Conservation (phyloP, 2,329 filamentous ascomycete genomes). For the Ustilaginoidea virens region DNA sequence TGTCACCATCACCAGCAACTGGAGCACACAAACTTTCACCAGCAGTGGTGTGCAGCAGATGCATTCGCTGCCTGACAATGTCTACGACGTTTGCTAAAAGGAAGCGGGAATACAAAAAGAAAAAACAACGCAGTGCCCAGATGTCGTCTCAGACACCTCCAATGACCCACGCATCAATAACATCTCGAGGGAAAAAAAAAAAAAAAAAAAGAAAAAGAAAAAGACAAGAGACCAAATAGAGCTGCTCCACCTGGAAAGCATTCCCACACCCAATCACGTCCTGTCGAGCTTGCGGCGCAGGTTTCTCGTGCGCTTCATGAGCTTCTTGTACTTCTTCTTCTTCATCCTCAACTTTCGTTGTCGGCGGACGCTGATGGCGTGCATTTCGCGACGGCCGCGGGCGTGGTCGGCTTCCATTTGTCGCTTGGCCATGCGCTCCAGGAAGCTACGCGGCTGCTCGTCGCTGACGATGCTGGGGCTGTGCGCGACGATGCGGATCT, state of each 20-base stretch:
- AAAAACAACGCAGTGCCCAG: slow-evolving; percentile 2
- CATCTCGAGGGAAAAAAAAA: slow-evolving; percentile 9
- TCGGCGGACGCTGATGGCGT: slow-evolving; percentile 78
- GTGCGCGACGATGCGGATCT: slow-evolving; percentile 45
- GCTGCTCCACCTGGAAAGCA: slow-evolving; percentile 10
- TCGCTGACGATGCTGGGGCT: slow-evolving; percentile 41
- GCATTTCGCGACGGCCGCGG: slow-evolving; percentile 42
- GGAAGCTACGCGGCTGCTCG: slow-evolving; percentile 37
- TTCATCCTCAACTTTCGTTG: slow-evolving; percentile 97
- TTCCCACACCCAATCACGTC: slow-evolving; percentile 24
- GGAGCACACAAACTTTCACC: too few relatives aligned
- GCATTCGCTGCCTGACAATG: too few relatives aligned
- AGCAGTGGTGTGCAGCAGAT: too few relatives aligned
- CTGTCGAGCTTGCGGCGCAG: slow-evolving; percentile 72
- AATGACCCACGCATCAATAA: slow-evolving; percentile 12
- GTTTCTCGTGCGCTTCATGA: slow-evolving; percentile 84
- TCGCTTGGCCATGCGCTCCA: slow-evolving; percentile 54
- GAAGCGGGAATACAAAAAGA: slow-evolving; percentile 16
- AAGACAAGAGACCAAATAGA: too few relatives aligned
- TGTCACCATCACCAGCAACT: too few relatives aligned
- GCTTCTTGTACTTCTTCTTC: slow-evolving; percentile 99
- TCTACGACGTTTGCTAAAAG: too few relatives aligned
- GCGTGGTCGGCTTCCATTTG: slow-evolving; percentile 44
- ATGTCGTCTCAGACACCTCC: slow-evolving; percentile 16
- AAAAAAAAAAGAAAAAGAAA: slow-evolving; percentile 7